Evolutionary conservation across 140 eudicot species (phyloP).

Genomic region (Senecio squalidus): DNA sequence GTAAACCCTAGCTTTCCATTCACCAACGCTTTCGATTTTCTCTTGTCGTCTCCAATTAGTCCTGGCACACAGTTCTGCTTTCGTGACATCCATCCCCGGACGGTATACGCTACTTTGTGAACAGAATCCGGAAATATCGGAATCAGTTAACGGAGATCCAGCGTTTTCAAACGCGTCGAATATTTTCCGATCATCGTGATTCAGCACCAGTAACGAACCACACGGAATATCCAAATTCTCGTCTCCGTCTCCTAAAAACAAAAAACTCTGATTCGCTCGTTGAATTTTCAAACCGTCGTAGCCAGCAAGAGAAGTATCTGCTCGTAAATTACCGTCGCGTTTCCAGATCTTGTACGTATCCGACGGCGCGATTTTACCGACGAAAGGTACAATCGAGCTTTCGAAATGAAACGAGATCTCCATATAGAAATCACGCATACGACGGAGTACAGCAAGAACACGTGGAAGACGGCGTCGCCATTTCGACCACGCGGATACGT

Average conservation of each 20-base stretch:
- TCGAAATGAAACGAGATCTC: constrained; percentile 88
- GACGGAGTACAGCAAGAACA: constrained; percentile 53
- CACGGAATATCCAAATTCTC: constrained; percentile 34
- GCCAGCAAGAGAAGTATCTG: constrained; percentile 90
- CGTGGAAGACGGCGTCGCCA: constrained; percentile 96
- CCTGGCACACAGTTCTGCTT: constrained; percentile 55
- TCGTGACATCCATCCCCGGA: constrained; percentile 97
- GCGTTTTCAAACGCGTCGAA: constrained; percentile 91
- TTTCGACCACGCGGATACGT: constrained; percentile 72
- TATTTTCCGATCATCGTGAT: constrained; percentile 69
- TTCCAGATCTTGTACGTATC: constrained; percentile 97
- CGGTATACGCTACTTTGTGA: constrained; percentile 81
- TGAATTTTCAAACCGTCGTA: constrained; percentile 91
- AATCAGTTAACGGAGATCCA: constrained; percentile 57
- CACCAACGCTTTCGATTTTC: constrained; percentile 67
- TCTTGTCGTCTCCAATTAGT: constrained; percentile 92
- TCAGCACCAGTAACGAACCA: constrained; percentile 69
- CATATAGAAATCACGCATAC: constrained; percentile 92
- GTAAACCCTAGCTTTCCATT: constrained; percentile 90
- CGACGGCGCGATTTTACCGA: constrained; percentile 86
- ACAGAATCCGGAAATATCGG: constrained; percentile 59
- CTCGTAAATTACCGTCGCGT: constrained; percentile 77
- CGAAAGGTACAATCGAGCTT: constrained; percentile 86
- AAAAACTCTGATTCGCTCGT: constrained; percentile 89
- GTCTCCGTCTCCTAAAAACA: constrained; percentile 80